Base-by-base conservation (phyloP, 768 basidiomycete genomes). In the Russula brevipes region DNA sequence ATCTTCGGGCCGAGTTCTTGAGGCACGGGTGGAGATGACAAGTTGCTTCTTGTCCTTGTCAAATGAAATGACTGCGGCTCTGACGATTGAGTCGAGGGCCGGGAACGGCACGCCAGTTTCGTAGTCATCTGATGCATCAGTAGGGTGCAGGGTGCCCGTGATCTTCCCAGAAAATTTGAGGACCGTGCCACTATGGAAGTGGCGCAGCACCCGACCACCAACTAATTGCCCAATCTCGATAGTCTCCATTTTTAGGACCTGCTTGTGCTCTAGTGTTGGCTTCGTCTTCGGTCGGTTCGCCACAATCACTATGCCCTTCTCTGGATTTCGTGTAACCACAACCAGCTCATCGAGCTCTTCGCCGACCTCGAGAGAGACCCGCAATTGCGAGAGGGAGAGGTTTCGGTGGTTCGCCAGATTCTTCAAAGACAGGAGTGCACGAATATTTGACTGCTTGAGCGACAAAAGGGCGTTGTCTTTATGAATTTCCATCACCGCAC, bases 291-390 rank as follows among this genome's bases (percentile, higher is more conserved):
- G 86, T 66, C 82, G 82, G 69, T 82, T 87, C 54, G 88, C 87
- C 39, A 94, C 90, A 65, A 97, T 86, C 64, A 97, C 88, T 66
- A 98, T 81, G 9, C 86, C 85, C 69, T 91, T 92, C 69, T 91
- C 92, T 8, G 85, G 80, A 71, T 91, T 94, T 66, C 91, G 89
- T 9, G 91, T 88, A 30, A 94, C 89, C n/a, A 98, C 90, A 7
- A 91, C 84, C 19, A 99, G 79, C 54, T 90, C 88, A 11, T 85
- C 79, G 35, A 98, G 73, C 51, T 77, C 78, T 51, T 91, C 88
- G 11, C 91, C 91, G 8, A 78, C 76, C 67, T 87, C 84, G 53
- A 98, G 75, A 8, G 76, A 73, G 3, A 76, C 74, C 31, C 84
- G 83, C 30, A 94, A 77, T 69, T 90, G 88, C 31, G 86, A 77